These are phyloP conservation scores for Tuber umbilicatum DNA, from an alignment of 495 filamentous ascomycete genomes.

Conservation along the genomic window DNA sequence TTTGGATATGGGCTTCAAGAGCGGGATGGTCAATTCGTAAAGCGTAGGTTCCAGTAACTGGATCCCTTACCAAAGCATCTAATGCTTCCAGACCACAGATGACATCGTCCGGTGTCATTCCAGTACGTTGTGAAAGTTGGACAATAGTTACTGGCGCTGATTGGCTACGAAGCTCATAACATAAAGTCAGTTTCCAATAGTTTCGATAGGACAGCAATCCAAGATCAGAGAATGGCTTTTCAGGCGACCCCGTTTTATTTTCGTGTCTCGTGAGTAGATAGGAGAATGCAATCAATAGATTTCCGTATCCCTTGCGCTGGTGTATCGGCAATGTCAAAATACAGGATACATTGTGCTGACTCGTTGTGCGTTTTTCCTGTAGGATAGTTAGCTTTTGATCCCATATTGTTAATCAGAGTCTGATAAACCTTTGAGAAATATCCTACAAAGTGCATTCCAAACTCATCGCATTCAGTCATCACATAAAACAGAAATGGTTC, in stretches of 20 bases:
- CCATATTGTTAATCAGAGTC: background rate
- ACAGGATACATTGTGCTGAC: constrained; percentile 93
- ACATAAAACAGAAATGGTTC: constrained; percentile 98
- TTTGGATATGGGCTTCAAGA: constrained; percentile 73
- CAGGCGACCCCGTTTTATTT: constrained; percentile 88
- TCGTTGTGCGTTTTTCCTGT: constrained; percentile 83
- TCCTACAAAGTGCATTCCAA: constrained; percentile 93
- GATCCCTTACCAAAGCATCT: constrained; percentile 80
- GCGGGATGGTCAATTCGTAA: constrained; percentile 75
- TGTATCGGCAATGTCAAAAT: constrained; percentile 94
- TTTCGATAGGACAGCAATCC: constrained; percentile 93
- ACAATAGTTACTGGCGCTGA: constrained; percentile 52
- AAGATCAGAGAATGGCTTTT: constrained; percentile 97
- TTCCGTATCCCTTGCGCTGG: constrained; percentile 93
- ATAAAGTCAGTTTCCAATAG: constrained; percentile 87
- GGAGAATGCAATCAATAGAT: constrained; percentile 94
- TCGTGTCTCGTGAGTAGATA: constrained; percentile 91
- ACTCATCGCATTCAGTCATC: constrained; percentile 89
- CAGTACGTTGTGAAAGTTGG: constrained; percentile 81
- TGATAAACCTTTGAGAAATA: constrained; percentile 76
- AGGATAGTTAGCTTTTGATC: background rate
- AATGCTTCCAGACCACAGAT: constrained; percentile 86
- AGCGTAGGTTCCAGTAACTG: constrained; percentile 78
- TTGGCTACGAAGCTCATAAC: constrained; percentile 65
- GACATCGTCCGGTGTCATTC: constrained; percentile 93